These are phyloP conservation scores for Scheffersomyces amazonensis DNA, from an alignment of 805 yeast genomes.

Conservation along the genomic window DNA sequence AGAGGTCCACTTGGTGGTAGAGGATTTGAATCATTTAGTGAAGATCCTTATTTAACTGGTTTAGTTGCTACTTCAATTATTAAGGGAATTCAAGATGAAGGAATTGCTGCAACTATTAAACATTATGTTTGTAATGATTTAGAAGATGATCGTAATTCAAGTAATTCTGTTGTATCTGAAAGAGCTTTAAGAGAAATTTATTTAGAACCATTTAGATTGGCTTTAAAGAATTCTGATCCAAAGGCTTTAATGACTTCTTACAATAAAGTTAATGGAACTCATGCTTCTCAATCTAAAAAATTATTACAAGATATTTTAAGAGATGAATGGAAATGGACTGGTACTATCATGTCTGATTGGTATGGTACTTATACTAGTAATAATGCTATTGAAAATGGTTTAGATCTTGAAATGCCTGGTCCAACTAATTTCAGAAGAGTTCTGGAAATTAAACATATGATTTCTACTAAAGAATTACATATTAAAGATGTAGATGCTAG, in stretches of 20 bases:
- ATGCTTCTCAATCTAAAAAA: conserved; percentile 21
- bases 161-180: conserved; percentile 26
- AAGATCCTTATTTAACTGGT: conserved; percentile 31
- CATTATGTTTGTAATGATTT: conserved; percentile 33
- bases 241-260: conserved; percentile 29
- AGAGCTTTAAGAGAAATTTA: conserved; percentile 31
- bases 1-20: conserved; percentile 34
- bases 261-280: conserved; percentile 29
- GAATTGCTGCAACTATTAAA: conserved; percentile 30
- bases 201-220: conserved; percentile 31
- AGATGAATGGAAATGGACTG: conserved; percentile 31
- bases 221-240: conserved; percentile 27
- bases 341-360: conserved; percentile 35
- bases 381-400: conserved; percentile 23
- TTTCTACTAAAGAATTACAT: conserved; percentile 22
- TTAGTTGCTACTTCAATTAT: conserved; percentile 21
- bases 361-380: conserved; percentile 27
- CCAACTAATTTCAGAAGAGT: conserved; percentile 20
- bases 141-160: conserved; percentile 27
- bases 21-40: conserved; percentile 32
- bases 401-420: conserved; percentile 36
- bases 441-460: conserved; percentile 18
- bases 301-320: conserved; percentile 22
- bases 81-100: conserved; percentile 25
- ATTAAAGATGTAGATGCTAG: conserved; percentile 22